Conservation (phyloP, 345 rosid species). For the Gossypium mustelinum region DNA sequence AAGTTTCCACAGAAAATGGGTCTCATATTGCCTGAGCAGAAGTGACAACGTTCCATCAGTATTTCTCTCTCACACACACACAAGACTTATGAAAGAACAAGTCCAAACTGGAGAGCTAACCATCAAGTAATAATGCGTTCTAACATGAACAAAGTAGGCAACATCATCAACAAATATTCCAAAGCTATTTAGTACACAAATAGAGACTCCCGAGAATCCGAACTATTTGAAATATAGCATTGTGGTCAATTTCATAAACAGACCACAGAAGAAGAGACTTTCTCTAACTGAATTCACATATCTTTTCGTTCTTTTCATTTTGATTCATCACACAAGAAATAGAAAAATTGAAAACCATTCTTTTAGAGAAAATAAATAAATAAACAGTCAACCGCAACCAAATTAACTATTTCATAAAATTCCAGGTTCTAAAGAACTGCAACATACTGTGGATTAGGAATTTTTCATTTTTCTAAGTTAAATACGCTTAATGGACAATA, state of each 20-base stretch:
- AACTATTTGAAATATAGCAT: not conserved
- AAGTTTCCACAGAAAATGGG: constrained; percentile 92
- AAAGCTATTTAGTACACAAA: not conserved
- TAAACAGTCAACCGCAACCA: not conserved
- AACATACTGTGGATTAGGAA: not conserved
- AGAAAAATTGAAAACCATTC: not conserved
- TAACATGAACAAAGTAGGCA: not conserved
- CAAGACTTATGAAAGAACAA: not conserved
- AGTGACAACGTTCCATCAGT: not conserved
- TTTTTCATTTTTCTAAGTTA: not conserved
- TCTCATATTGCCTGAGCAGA: constrained; percentile 48
- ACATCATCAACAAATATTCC: not conserved
- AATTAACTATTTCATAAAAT: not conserved
- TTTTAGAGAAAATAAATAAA: not conserved
- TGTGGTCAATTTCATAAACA: not conserved
- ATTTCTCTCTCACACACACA: not conserved
- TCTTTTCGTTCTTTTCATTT: not conserved
- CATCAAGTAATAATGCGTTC: not conserved
- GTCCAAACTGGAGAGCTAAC: not conserved
- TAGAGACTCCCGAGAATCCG: not conserved
- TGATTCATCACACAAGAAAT: not conserved
- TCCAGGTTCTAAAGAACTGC: not conserved
- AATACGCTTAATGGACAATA: not conserved
- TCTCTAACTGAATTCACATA: not conserved
- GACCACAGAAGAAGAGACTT: not conserved